A percentile compares a stretch with the other conserved stretches of the same genome.
Conservation (phyloP, 2,329 filamentous ascomycete genomes). For the Hypoxylon sp. region DNA sequence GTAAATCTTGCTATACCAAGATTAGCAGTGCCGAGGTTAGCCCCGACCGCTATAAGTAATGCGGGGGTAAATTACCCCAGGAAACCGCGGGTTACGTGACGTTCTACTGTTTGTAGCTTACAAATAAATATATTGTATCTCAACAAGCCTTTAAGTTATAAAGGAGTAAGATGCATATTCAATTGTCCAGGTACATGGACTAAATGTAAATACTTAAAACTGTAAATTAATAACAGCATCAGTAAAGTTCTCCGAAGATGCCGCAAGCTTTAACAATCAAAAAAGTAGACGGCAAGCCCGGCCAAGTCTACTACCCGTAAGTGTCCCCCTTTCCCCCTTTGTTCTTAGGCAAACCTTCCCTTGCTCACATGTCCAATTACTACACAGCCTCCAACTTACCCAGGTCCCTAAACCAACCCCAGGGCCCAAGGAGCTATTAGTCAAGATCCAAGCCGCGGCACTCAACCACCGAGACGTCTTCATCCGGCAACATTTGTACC, state of each 20-base stretch:
- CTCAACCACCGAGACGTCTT: constrained; percentile 97
- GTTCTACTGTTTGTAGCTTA: constrained; percentile 17
- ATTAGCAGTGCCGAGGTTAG: constrained; percentile 24
- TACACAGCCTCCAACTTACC: constrained; percentile 69
- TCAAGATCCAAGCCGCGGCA: constrained; percentile 83
- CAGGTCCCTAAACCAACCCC: constrained; percentile 75
- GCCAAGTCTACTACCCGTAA: constrained; percentile 88
- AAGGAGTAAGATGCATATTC: background rate
- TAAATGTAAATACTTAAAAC: background rate
- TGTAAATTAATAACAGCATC: constrained; percentile 1
- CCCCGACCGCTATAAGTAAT: constrained; percentile 6
- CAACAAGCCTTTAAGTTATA: background rate
- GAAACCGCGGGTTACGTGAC: constrained; percentile 11
- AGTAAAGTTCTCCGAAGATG: constrained; percentile 56
- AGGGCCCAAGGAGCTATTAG: constrained; percentile 76
- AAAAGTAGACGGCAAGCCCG: constrained; percentile 84
- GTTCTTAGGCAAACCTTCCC: background rate
- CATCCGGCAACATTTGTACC: constrained; percentile 92
- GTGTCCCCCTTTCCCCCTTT: constrained; percentile 44
- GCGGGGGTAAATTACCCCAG: constrained; percentile 39
- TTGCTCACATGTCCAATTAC: background rate
- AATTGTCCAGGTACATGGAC: background rate
- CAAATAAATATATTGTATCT: constrained; percentile 24
- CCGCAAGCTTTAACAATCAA: constrained; percentile 73
- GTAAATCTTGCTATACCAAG: background rate